A percentile compares a stretch with the other conserved stretches of the same genome.
Conservation (phyloP, 1,284 basidiomycete species). For the Melampsora abietis-canadensis region DNA sequence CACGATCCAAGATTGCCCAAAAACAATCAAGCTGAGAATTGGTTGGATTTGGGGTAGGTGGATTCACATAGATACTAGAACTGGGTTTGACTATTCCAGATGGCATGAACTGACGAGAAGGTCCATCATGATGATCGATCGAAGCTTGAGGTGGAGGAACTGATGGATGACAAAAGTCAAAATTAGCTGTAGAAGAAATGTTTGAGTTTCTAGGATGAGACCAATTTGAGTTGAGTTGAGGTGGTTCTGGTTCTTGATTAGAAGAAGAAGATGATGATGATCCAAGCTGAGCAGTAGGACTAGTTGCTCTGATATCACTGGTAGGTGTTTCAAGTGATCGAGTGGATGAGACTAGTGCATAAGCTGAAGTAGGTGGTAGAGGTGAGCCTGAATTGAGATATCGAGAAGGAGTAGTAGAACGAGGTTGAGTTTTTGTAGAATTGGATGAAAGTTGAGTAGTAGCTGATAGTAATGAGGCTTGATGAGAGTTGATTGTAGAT, state of each 20-base stretch:
- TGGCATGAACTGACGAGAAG: neutral
- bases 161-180: neutral
- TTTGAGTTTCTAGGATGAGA: neutral
- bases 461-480: neutral
- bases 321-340: conserved; percentile 27
- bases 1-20: conserved; percentile 25
- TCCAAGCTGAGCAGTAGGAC: conserved; percentile 15
- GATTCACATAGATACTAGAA: conserved; percentile 9
- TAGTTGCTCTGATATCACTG: conserved; percentile 32
- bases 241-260: neutral
- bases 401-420: conserved; percentile 4
- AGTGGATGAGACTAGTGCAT: conserved; percentile 9
- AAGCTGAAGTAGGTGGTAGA: conserved; percentile 6
- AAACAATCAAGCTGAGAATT: conserved; percentile 5
- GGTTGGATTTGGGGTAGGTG: neutral
- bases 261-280: conserved; percentile 4
- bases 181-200: neutral
- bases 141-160: neutral
- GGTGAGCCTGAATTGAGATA: neutral
- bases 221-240: neutral
- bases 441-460: neutral
- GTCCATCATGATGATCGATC: conserved; percentile 1
- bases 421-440: conserved; percentile 4
- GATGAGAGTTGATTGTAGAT: neutral
- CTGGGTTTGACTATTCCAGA: conserved; percentile 3